Base-by-base conservation (phyloP, 768 basidiomycete genomes). In the Naganishia onofrii region DNA sequence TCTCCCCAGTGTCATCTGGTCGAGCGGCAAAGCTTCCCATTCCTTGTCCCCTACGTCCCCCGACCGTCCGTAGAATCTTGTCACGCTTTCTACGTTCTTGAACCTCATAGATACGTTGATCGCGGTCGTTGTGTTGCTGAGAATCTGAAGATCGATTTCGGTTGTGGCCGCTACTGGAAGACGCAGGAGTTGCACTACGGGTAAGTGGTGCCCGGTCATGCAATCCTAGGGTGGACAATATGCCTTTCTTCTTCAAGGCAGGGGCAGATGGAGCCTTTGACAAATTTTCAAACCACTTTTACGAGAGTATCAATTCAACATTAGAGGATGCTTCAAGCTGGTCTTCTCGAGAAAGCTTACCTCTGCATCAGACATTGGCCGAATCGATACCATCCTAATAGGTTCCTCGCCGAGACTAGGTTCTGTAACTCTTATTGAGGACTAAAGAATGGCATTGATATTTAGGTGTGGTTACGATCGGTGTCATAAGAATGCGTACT, bases 301-400 rank as follows among this genome's bases (percentile, higher is more conserved):
- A 23, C 36, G 3, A 42, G 26, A 21, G 36, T 19, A 42, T n/a
- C 32, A n/a, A 36, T 32, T 57, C 21, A 28, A 28, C 34, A n/a
- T 26, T 15, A n/a, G 44, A 5, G 10, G 7, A 3, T 3, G 23
- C n/a, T n/a, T 13, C 34, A 63, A 23, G 51, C 51, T 23, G 7
- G 13, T 5, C 52, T 29, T 28, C 26, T 28, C 21, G 23, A 42
- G 23, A 9, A 52, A 19, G 51, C 65, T 58, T 15, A 71, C 70
- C 56, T 82, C 79, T 46, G 76, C 70, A 70, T 82, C 81, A 7
- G 75, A 71, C 70, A 82, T 72, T 12, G 77, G 71, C 29, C 76
- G 69, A 19, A 82, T 66, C 3, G 77, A 80, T 6, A 75, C 76
- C 21, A 82, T 68, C 12, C 74, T 67, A n/a, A 80, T 32, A 0